Evolutionary conservation across 257 asterid genomes (phyloP), one percentile per base, ranked within the genome.

Genomic region (Rauvolfia tetraphylla): DNA sequence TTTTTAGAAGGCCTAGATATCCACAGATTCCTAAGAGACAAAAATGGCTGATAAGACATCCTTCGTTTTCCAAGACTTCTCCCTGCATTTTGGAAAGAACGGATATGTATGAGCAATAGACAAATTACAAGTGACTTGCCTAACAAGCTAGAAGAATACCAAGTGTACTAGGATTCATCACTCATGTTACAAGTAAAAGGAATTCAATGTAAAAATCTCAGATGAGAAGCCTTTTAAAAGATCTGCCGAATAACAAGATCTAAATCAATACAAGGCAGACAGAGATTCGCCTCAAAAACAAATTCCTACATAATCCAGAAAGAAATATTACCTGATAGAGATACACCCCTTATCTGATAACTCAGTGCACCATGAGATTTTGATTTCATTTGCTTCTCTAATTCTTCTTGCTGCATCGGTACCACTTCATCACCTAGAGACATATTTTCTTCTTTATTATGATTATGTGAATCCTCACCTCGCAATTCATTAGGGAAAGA

Each of bases 1-100:
- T 76, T 90, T 89, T 84, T 88, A 44, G 74, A 84, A 72, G 82
- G 82, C 65, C 80, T 85, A 72, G 84, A 81, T 61, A 79, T 88
- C 90, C 82, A 78, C 70, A 83, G 68, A 57, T 72, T 88, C 87
- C 87, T 91, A 83, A 90, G 88, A 82, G 82, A 90, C 75, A 83
- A 74, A 46, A 86, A 68, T 81, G 89, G 85, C 74, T 63, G 85
- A 68, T 71, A 83, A 62, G 79, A 80, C 13, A 78, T 38, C 78
- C 84, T 88, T 31, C 83, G 81, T 83, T 82, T 90, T 82, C 82
- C 25, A 57, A 56, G 42, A 27, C 76, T 31, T 69, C 65, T 70
- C 42, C 83, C 83, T 79, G 76, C n/a, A 79, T 22, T 68, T 48
- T 44, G 14, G 23, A 17, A 63, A 62, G 62, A 79, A 74, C 18